phyloP scores from a whole-genome alignment of 495 filamentous ascomycete species.

The Hypoxylon subgilvum region DNA sequence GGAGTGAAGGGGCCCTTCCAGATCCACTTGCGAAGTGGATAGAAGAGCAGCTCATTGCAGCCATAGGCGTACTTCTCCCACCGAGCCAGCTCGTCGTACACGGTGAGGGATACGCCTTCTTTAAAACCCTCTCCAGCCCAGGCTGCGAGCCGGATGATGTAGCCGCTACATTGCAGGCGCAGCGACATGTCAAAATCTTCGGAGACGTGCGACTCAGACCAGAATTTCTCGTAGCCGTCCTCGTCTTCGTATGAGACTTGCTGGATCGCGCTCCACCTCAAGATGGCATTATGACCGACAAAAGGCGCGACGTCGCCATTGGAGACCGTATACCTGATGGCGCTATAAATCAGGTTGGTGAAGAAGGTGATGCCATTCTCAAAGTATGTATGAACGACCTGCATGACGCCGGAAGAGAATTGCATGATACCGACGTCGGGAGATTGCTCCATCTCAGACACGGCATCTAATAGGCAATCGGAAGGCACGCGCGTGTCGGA shows the following conservation, averaged over 20 bases:
- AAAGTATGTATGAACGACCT: conserved; percentile 75
- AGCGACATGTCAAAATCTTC: conserved; percentile 89
- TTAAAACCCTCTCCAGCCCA: conserved; percentile 81
- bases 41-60: conserved; percentile 83
- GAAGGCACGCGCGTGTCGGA: conserved; percentile 77
- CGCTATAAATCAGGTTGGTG: conserved; percentile 81
- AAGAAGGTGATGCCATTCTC: conserved; percentile 84
- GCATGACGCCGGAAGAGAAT: conserved; percentile 82
- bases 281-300: conserved; percentile 78
- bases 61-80: conserved; percentile 91
- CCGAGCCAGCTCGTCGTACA: conserved; percentile 81
- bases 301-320: conserved; percentile 86
- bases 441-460: conserved; percentile 79
- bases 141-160: conserved; percentile 74
- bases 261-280: conserved; percentile 80
- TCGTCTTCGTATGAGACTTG: conserved; percentile 72
- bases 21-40: conserved; percentile 70
- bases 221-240: conserved; percentile 77
- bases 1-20: conserved; percentile 73
- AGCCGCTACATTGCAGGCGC: conserved; percentile 73
- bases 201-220: conserved; percentile 82
- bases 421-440: conserved; percentile 83
- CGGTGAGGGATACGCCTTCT: conserved; percentile 82
- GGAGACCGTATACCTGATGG: conserved; percentile 77
- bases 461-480: conserved; percentile 78